Percentiles rank a stretch among this genome's conserved stretches.
phyloP scores from a whole-genome alignment of 495 filamentous ascomycete species.

The Hypoxylon cercidicola region DNA sequence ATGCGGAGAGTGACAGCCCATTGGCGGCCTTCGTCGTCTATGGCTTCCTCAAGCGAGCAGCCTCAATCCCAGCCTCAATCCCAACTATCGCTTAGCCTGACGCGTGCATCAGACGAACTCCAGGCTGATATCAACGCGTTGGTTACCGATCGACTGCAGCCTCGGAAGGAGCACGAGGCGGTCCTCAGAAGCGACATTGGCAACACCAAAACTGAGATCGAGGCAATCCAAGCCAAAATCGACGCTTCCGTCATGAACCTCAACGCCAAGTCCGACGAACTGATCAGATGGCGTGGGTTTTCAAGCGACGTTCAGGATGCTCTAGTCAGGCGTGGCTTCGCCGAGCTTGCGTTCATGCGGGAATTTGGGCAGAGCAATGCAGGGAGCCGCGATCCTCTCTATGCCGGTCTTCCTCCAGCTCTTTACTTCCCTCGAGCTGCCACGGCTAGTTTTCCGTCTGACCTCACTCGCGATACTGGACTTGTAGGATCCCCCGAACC shows the following conservation, averaged over 20 bases:
- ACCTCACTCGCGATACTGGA: not conserved
- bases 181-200: not conserved
- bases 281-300: not conserved
- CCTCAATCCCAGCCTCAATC: not conserved
- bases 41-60: not conserved
- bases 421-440: not conserved
- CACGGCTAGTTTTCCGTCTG: not conserved
- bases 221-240: not conserved
- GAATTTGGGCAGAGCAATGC: not conserved
- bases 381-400: not conserved
- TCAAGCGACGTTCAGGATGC: not conserved
- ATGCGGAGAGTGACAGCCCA: not conserved
- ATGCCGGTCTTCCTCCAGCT: not conserved
- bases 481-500: not conserved
- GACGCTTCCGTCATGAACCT: not conserved
- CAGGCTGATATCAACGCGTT: not conserved
- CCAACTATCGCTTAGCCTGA: not conserved
- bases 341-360: slow-evolving; percentile 1
- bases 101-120: not conserved
- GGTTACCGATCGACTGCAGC: not conserved
- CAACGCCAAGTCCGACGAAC: not conserved
- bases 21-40: slow-evolving; percentile 3
- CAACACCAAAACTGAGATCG: not conserved
- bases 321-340: not conserved
- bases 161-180: not conserved